A percentile compares a stretch with the other conserved stretches of the same genome.
Evolutionary conservation across 495 filamentous ascomycete genomes (phyloP).

Genomic region (Tuber umbilicatum): DNA sequence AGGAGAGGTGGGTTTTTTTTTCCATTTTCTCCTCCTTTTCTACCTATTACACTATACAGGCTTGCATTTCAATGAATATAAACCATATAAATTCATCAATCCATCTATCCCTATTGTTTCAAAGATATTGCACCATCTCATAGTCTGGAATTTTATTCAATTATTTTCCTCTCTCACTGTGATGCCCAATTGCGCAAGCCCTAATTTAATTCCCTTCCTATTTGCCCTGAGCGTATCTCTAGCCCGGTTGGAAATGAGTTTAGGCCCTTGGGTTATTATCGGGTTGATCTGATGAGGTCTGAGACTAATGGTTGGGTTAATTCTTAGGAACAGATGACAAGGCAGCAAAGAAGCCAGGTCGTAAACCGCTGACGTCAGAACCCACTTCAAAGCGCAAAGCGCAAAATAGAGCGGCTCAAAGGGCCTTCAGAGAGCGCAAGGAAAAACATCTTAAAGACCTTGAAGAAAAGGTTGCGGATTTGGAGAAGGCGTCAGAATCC

Average conservation of each 20-base stretch:
- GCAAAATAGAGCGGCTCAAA: conserved; percentile 92
- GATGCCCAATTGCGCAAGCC: background rate
- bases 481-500: conserved; percentile 78
- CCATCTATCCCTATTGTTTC: background rate
- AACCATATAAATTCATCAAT: conserved; percentile 8
- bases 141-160: background rate
- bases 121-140: background rate
- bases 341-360: conserved; percentile 83
- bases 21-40: conserved; percentile 20
- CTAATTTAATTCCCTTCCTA: background rate
- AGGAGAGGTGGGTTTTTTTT: conserved; percentile 39
- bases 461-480: conserved; percentile 84
- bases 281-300: background rate
- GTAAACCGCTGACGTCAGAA: conserved; percentile 91
- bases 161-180: background rate
- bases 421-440: conserved; percentile 95
- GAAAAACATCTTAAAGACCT: conserved; percentile 95
- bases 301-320: conserved; percentile 26
- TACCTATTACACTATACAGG: conserved; percentile 24
- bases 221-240: background rate
- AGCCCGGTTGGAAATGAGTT: background rate
- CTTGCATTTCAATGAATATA: conserved; percentile 26
- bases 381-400: conserved; percentile 98
- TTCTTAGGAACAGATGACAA: conserved; percentile 51
- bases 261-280: background rate